Conservation (phyloP, 2,329 filamentous ascomycete genomes). For the Corniculantispora saksenae region DNA sequence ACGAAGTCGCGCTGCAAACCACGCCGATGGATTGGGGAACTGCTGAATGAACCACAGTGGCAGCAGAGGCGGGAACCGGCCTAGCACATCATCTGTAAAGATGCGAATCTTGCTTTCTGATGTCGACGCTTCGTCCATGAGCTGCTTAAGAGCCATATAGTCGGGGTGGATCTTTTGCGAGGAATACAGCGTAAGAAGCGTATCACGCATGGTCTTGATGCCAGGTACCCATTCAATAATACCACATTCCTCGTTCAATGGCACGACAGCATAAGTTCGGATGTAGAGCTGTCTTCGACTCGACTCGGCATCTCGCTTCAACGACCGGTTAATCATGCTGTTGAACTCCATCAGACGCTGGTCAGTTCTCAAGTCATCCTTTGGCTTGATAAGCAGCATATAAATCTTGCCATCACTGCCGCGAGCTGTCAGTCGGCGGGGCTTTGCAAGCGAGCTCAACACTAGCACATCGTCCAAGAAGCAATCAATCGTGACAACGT, state of each 20-base stretch:
- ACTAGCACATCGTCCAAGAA: conserved; percentile 90
- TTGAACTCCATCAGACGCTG: conserved; percentile 99
- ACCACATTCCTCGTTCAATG: conserved; percentile 94
- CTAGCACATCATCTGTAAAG: conserved; percentile 67
- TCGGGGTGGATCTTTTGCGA: conserved; percentile 70
- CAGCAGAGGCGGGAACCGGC: conserved; percentile 77
- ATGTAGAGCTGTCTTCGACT: conserved; percentile 91
- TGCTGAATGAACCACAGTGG: conserved; percentile 95
- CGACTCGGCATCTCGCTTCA: conserved; percentile 89
- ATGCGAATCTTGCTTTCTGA: conserved; percentile 62
- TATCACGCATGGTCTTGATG: conserved; percentile 89
- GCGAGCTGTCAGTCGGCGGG: conserved; percentile 82
- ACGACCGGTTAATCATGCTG: conserved; percentile 90
- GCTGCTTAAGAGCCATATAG: conserved; percentile 64
- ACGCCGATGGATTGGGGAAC: conserved; percentile 88
- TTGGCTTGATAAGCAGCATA: conserved; percentile 92
- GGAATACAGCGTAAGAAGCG: conserved; percentile 76
- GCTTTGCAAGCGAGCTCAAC: conserved; percentile 87
- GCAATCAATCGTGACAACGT: conserved; percentile 77
- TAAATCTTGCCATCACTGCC: conserved; percentile 89
- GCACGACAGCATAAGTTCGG: conserved; percentile 94
- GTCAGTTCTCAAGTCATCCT: conserved; percentile 95
- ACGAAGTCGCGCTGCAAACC: conserved; percentile 84
- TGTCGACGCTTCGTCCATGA: conserved; percentile 64
- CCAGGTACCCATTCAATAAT: conserved; percentile 99